Base-by-base conservation (phyloP, 495 filamentous ascomycete genomes). In the Extremus antarcticus region DNA sequence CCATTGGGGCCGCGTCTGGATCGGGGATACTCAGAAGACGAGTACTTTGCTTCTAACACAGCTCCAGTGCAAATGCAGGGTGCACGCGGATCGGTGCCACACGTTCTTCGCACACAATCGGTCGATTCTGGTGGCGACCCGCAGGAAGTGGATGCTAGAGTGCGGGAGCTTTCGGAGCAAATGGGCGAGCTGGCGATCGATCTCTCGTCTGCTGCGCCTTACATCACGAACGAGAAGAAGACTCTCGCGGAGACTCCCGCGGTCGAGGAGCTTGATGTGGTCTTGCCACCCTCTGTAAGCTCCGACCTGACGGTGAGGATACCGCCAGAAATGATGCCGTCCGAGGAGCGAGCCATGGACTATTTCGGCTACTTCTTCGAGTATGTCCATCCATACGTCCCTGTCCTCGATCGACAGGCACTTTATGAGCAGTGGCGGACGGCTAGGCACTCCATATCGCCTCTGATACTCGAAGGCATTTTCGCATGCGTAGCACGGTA, bases 301-400 rank as follows among this genome's bases (percentile, higher is more conserved):
- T 78, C 84, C 21, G 87, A 88, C 35, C 73, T 79, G 11, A 87
- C 82, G 50, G 82, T 97, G 48, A 82, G 88, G 53, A 97, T 99
- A 59, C 92, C 91, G 3, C 87, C 87, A 11, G 90, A 92, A 59
- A 78, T 97, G 60, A 95, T 97, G 90, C 92, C 92, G 4, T 77
- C 84, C 11, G 89, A 95, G 25, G 83, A 87, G 47, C 87, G 86
- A 51, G 84, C 86, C 21, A 71, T 88, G 70, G 75, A 86, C 29
- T 94, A 90, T 66, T 95, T 99, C 68, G 83, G 92, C 39, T 85
- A 95, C 41, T 99, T 89, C 63, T 99, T 99, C 63, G 73, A 76
- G 50, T 81, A 95, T 60, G 87, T 96, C 32, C 92, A 99, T 60
- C 91, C 94, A 8, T 99, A 96, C 64, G 83, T 94, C n/a, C 92